Evolutionary conservation across 257 asterid genomes (phyloP), one percentile per base, ranked within the genome.

Genomic region (Plectranthus barbatus): DNA sequence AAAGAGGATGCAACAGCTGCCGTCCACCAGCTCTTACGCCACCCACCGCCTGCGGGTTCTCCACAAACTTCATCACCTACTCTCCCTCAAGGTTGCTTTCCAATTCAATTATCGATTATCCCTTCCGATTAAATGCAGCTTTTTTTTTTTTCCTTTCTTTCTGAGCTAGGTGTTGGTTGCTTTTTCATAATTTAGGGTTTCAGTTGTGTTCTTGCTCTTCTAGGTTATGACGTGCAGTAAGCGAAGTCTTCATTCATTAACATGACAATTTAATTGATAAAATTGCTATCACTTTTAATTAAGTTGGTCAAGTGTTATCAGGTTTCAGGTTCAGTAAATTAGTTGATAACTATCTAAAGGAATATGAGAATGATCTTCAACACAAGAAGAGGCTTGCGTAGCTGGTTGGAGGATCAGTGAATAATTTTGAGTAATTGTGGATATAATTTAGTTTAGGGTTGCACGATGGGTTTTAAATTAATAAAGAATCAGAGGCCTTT

Each of bases 11-110:
- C 79, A 65, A 24, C 69, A 53, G 7, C 81, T 91, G 17, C 96
- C 97, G 7, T 64, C 76, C 7, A 85, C 79, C 70, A 88, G 96
- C 76, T 53, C 67, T 15, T 84, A 83, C 72, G 96, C 84, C 58
- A 64, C 78, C 63, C 96, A 88, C 34, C 96, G 95, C 24, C 61
- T 86, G 64, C 83, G 90, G 0, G 86, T 88, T 52, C 70, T 88
- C 69, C 77, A 80, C 75, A 86, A 88, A 73, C 80, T 86, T 14
- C 79, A 80, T 4, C 82, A 84, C 36, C 90, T 88, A 20, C 75
- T 91, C 20, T 71, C 88, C 3, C 64, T 83, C 63, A 80, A 86
- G 95, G 95, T 88, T 31, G n/a, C 46, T 49, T 3, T 56, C 26
- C 1, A 6, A 1, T 21, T 37, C 64, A 39, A 56, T 49, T 64